These are phyloP conservation scores for Lasiodiplodia hormozganensis DNA, from an alignment of 2,329 filamentous ascomycete genomes.

Conservation along the genomic window DNA sequence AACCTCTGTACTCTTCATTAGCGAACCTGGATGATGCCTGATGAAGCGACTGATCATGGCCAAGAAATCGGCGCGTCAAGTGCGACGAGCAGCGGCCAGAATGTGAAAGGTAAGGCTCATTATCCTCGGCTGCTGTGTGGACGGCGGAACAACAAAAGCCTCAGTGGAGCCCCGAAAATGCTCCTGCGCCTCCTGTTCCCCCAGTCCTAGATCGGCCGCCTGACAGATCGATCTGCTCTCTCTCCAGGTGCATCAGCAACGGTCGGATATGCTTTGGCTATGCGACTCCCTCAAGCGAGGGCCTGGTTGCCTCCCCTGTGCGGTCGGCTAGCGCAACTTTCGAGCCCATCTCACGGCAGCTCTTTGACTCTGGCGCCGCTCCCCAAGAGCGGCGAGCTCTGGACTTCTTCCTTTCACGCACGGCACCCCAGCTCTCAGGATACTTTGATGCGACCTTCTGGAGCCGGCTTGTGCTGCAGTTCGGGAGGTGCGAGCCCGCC, in stretches of 20 bases:
- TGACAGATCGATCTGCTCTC: not conserved
- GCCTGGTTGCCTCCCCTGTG: not conserved
- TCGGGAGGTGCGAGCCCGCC: conserved; percentile 47
- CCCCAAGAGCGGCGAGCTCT: conserved; percentile 33
- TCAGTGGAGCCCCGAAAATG: not conserved
- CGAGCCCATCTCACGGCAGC: conserved; percentile 19
- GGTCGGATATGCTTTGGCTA: conserved; percentile 43
- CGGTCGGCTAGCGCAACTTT: conserved; percentile 13
- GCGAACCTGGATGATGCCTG: conserved; percentile 3
- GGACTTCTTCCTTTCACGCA: conserved; percentile 53
- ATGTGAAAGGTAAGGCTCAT: conserved; percentile 44
- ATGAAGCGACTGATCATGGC: not conserved
- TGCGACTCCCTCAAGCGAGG: not conserved
- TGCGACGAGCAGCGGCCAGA: conserved; percentile 49
- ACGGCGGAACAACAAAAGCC: conserved; percentile 2
- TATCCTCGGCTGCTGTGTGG: not conserved
- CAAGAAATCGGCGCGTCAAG: conserved; percentile 40
- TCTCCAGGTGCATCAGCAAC: conserved; percentile 36
- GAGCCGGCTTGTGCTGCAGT: conserved; percentile 49
- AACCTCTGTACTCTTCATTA: not conserved
- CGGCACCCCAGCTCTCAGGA: conserved; percentile 45
- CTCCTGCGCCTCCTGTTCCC: not conserved
- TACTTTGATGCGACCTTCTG: conserved; percentile 47
- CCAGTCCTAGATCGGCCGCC: not conserved
- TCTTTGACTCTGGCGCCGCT: conserved; percentile 13